phyloP scores from a whole-genome alignment of 2,329 filamentous ascomycete species.

The Phialocephala subalpina region DNA sequence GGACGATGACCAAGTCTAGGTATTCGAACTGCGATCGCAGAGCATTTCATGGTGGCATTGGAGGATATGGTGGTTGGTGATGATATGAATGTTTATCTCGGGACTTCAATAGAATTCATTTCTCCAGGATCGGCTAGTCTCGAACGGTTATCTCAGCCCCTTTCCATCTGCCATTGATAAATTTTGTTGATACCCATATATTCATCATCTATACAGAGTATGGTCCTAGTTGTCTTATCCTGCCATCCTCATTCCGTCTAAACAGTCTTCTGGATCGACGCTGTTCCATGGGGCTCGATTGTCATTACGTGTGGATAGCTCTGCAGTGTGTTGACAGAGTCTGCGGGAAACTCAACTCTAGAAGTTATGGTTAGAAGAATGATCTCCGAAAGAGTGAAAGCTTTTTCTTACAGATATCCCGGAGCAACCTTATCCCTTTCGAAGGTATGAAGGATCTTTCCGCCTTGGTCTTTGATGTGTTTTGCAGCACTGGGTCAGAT shows the following conservation, averaged over 20 bases:
- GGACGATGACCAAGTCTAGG: constrained; percentile 13
- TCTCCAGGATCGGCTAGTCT: too few species aligned
- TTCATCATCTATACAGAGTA: too few species aligned
- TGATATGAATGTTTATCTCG: background rate
- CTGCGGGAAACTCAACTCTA: constrained; percentile 78
- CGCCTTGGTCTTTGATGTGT: constrained; percentile 76
- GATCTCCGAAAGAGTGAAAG: background rate
- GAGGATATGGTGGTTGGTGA: background rate
- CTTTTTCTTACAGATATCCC: constrained; percentile 82
- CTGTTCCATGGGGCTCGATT: constrained; percentile 73
- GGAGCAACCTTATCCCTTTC: constrained; percentile 74
- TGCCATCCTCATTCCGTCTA: background rate
- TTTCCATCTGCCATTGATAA: too few species aligned
- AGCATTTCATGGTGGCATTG: constrained; percentile 57
- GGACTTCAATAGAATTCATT: too few species aligned
- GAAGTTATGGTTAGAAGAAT: too few species aligned
- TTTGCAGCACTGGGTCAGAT: constrained; percentile 74
- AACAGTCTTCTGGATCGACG: constrained; percentile 71
- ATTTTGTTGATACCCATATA: too few species aligned
- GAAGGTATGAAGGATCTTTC: constrained; percentile 85
- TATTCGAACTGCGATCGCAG: constrained; percentile 50
- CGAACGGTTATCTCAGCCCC: too few species aligned
- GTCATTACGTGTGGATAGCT: constrained; percentile 73
- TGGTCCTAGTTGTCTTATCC: too few species aligned
- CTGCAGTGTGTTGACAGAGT: constrained; percentile 70